phyloP scores from a whole-genome alignment of 2,329 filamentous ascomycete species.

The Nothophoma quercina region DNA sequence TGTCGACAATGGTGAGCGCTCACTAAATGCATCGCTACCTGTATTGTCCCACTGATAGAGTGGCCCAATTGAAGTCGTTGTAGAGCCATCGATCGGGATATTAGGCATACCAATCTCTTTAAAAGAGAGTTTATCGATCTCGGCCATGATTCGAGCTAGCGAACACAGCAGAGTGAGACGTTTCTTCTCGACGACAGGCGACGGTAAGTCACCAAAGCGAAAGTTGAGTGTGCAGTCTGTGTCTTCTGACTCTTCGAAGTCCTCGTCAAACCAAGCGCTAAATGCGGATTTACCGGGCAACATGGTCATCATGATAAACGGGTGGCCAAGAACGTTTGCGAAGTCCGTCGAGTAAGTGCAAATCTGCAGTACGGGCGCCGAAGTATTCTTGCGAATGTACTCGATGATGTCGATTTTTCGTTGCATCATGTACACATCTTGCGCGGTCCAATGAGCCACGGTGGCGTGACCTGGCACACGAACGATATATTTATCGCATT shows the following conservation, averaged over 20 bases:
- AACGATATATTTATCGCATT: neutral
- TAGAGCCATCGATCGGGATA: neutral
- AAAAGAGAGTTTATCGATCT: slow-evolving; percentile 20
- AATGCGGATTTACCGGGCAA: slow-evolving; percentile 18
- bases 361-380: slow-evolving; percentile 19
- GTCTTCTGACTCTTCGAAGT: slow-evolving; percentile 2
- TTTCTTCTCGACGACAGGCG: neutral
- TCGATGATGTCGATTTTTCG: slow-evolving; percentile 4
- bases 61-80: neutral
- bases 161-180: slow-evolving; percentile 27
- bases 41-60: neutral
- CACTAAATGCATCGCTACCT: neutral
- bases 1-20: neutral
- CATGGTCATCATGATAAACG: slow-evolving; percentile 29
- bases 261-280: slow-evolving; percentile 21
- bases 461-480: slow-evolving; percentile 12
- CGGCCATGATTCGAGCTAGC: slow-evolving; percentile 12
- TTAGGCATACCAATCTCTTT: slow-evolving; percentile 22
- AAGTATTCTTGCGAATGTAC: slow-evolving; percentile 2
- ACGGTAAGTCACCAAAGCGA: slow-evolving; percentile 1
- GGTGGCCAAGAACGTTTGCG: slow-evolving; percentile 20
- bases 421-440: slow-evolving; percentile 12
- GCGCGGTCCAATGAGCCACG: neutral
- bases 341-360: slow-evolving; percentile 17
- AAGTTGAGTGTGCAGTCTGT: neutral